Evolutionary conservation across 2,329 filamentous ascomycete species (phyloP).

Genomic region (Trichophyton mentagrophytes): DNA sequence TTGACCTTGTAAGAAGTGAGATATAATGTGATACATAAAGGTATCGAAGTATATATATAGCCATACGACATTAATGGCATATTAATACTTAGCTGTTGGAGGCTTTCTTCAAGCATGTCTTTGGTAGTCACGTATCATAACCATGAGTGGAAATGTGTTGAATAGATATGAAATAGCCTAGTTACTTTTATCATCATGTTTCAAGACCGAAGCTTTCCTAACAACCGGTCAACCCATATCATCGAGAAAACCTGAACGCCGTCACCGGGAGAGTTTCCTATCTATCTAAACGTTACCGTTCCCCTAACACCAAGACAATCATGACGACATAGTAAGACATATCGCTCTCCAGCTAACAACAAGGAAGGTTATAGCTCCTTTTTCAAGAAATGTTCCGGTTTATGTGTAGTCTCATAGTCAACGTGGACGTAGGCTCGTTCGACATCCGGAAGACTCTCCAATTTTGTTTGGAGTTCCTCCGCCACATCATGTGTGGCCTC

Average conservation of each 20-base stretch:
- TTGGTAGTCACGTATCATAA: background rate
- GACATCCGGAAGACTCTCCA: conserved; percentile 81
- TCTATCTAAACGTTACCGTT: background rate
- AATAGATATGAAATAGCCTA: background rate
- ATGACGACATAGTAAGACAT: background rate
- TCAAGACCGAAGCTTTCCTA: background rate
- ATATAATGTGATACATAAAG: background rate
- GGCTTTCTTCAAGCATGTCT: background rate
- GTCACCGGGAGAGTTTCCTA: background rate
- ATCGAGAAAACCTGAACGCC: background rate
- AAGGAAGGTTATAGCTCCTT: conserved; percentile 42
- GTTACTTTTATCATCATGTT: background rate
- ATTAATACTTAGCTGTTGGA: background rate
- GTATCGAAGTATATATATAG: background rate
- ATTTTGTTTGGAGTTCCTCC: conserved; percentile 84
- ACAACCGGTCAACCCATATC: background rate
- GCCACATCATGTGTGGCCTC: conserved; percentile 80
- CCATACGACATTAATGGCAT: background rate
- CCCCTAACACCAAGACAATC: background rate
- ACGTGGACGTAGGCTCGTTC: conserved; percentile 95
- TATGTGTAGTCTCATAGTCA: conserved; percentile 92
- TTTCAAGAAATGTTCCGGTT: conserved; percentile 68
- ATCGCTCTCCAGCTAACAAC: background rate
- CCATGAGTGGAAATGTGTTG: background rate
- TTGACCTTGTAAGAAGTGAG: background rate